Evolutionary conservation across 148 eudicot genomes (phyloP).

Genomic region (Dysphania ambrosioides): DNA sequence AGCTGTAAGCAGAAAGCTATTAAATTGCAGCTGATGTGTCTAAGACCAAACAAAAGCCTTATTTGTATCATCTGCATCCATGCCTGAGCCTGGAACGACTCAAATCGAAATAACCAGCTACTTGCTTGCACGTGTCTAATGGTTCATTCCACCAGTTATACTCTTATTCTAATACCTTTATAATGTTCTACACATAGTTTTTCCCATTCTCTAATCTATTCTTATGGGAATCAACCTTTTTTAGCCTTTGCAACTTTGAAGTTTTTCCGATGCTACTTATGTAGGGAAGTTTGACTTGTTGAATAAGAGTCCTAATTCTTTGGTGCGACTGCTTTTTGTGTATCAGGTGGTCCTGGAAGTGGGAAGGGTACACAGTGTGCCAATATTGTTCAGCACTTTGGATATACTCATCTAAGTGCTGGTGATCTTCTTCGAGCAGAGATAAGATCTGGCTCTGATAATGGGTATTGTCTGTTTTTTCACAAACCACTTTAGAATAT

Average conservation of each 20-base stretch:
- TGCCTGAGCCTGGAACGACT: not conserved
- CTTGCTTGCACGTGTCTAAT: not conserved
- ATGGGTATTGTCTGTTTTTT: conserved; percentile 34
- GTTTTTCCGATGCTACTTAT: not conserved
- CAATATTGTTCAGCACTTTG: conserved; percentile 41
- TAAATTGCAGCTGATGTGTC: not conserved
- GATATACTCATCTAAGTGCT: conserved; percentile 45
- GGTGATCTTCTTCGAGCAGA: conserved; percentile 45
- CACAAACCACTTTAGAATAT: not conserved
- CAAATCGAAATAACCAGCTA: not conserved
- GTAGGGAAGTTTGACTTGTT: too few relatives aligned
- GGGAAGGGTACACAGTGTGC: conserved; percentile 48
- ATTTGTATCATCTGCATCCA: not conserved
- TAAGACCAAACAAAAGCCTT: not conserved
- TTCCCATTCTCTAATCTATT: not conserved
- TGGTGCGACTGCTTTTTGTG: not conserved
- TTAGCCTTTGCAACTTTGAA: not conserved
- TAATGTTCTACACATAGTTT: not conserved
- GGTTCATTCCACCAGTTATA: not conserved
- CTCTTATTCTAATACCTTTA: not conserved
- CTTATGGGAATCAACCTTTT: not conserved
- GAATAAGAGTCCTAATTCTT: not conserved
- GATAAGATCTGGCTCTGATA: conserved; percentile 39
- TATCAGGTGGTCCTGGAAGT: conserved; percentile 43
- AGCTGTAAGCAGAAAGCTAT: not conserved